Percentiles rank a stretch among this genome's conserved stretches.
Evolutionary conservation across 2,329 filamentous ascomycete species (phyloP).

Genomic region (Didymosphaeria variabile): DNA sequence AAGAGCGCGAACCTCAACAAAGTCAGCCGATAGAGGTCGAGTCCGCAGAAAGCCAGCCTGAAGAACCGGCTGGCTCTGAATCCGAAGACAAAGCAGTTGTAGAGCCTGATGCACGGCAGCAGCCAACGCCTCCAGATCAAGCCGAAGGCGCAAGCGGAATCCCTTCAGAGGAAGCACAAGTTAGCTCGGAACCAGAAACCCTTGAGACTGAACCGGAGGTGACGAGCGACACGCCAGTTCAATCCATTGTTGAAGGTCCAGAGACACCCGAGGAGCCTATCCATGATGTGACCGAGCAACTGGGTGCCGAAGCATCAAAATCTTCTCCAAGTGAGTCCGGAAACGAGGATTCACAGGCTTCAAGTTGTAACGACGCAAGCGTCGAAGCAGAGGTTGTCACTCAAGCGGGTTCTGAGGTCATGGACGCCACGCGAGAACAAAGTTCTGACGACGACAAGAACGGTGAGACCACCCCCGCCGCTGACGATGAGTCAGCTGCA

Average conservation of each 20-base stretch:
- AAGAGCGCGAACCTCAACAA: background rate
- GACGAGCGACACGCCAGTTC: background rate
- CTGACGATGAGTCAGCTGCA: background rate
- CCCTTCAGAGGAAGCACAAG: background rate
- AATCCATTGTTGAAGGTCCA: conserved; percentile 16
- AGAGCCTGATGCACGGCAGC: background rate
- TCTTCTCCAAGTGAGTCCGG: background rate
- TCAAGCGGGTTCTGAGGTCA: background rate
- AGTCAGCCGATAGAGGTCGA: background rate
- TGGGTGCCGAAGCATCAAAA: background rate
- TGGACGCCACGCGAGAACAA: background rate
- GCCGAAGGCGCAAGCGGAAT: no score
- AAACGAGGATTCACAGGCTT: background rate
- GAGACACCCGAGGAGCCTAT: background rate
- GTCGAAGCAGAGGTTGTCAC: background rate
- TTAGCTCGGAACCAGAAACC: background rate
- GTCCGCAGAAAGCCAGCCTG: background rate
- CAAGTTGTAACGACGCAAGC: background rate
- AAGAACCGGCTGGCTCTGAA: background rate
- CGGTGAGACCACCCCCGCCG: background rate
- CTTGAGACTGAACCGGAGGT: background rate
- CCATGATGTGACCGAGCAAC: background rate
- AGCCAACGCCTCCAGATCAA: background rate
- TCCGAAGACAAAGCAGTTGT: background rate
- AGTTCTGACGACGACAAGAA: background rate